These are phyloP conservation scores for Coniosporium apollinis DNA, from an alignment of 495 filamentous ascomycete genomes.

Conservation along the genomic window DNA sequence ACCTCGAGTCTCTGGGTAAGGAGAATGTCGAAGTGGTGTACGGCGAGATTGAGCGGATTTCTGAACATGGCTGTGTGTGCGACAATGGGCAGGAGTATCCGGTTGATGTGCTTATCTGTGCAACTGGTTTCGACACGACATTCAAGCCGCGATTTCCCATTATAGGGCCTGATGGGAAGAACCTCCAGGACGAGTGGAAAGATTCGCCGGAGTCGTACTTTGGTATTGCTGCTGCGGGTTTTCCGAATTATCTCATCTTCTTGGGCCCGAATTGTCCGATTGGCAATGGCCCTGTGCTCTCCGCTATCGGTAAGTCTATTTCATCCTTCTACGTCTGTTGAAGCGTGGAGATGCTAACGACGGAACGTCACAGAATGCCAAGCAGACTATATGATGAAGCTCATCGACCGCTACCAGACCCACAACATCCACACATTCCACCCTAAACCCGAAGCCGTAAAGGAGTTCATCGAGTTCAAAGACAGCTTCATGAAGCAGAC, in stretches of 20 bases:
- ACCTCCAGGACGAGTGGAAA: slow-evolving; percentile 18
- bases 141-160: slow-evolving; percentile 33
- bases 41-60: slow-evolving; percentile 16
- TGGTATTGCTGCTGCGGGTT: slow-evolving; percentile 13
- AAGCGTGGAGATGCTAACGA: background rate
- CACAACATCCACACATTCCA: slow-evolving; percentile 30
- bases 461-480: slow-evolving; percentile 29
- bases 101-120: slow-evolving; percentile 26
- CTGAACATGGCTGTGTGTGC: slow-evolving; percentile 12
- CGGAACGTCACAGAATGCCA: slow-evolving; percentile 24
- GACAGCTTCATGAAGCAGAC: slow-evolving; percentile 32
- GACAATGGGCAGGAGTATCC: slow-evolving; percentile 16
- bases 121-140: slow-evolving; percentile 35
- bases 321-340: background rate
- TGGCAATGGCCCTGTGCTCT: slow-evolving; percentile 22
- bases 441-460: slow-evolving; percentile 26
- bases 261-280: slow-evolving; percentile 28
- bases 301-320: slow-evolving; percentile 7
- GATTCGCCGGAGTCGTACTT: slow-evolving; percentile 15
- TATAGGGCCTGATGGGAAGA: slow-evolving; percentile 22
- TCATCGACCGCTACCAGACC: slow-evolving; percentile 31
- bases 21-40: slow-evolving; percentile 17
- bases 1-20: slow-evolving; percentile 19
- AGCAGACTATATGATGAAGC: slow-evolving; percentile 35
- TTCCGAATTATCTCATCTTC: slow-evolving; percentile 21